Evolutionary conservation across 805 yeast genomes (phyloP).

Genomic region (Myxozyma lipomycoides): DNA sequence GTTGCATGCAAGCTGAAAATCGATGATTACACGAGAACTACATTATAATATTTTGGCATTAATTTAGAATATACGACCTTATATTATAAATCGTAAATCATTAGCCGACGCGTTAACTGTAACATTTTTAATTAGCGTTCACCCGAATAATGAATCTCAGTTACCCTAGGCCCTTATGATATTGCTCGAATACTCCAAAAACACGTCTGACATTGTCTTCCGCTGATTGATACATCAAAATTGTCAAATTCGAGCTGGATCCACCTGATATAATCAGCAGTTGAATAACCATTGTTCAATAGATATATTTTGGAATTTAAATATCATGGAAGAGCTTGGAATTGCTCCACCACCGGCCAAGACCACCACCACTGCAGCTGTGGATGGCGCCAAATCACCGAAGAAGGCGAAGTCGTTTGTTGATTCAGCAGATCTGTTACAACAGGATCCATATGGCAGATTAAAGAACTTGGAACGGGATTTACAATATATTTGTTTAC

Average conservation of each 20-base stretch:
- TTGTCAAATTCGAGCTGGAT: no score
- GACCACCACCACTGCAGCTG: constrained; percentile 24
- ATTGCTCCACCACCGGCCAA: constrained; percentile 34
- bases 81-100: background rate
- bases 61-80: no score
- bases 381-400: constrained; percentile 34
- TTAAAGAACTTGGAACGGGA: constrained; percentile 89
- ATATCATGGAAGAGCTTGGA: constrained; percentile 60
- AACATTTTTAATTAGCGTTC: background rate
- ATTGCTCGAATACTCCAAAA: background rate
- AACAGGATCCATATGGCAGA: constrained; percentile 70
- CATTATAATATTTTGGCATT: no score
- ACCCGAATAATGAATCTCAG: background rate
- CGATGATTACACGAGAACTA: background rate
- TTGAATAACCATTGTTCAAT: no score
- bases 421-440: background rate
- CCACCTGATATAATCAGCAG: no score
- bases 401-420: constrained; percentile 4
- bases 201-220: background rate
- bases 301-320: background rate
- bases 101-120: background rate
- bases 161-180: background rate
- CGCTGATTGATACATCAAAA: no score
- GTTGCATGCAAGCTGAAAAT: background rate
- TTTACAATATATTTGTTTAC: constrained; percentile 74